Evolutionary conservation across 2,329 filamentous ascomycete genomes (phyloP).

Genomic region (Sporothrix inflata): DNA sequence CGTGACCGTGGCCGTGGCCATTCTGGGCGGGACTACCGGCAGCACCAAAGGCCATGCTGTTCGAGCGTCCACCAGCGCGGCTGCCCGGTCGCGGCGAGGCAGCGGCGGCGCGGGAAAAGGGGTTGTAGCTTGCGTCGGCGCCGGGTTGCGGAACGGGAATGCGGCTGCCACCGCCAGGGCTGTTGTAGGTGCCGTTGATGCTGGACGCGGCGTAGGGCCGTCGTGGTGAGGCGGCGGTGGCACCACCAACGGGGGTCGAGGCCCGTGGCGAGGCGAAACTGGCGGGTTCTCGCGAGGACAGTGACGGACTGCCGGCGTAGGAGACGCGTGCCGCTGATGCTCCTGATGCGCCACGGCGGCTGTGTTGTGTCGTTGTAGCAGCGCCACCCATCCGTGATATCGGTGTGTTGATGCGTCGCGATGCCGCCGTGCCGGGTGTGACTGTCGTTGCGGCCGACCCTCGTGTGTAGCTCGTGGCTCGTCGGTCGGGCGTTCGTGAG

Average conservation of each 20-base stretch:
- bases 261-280: conserved; percentile 58
- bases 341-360: neutral
- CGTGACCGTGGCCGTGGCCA: conserved; percentile 41
- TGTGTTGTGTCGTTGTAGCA: conserved; percentile 34
- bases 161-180: conserved; percentile 44
- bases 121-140: conserved; percentile 17
- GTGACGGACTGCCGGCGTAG: conserved; percentile 49
- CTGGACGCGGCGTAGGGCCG: neutral
- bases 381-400: conserved; percentile 43
- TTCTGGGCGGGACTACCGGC: conserved; percentile 12
- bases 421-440: conserved; percentile 40
- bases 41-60: neutral
- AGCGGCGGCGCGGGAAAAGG: conserved; percentile 27
- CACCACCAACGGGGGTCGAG: conserved; percentile 39
- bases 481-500: conserved; percentile 24
- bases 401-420: conserved; percentile 53
- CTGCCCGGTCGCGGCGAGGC: conserved; percentile 27
- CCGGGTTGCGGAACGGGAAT: conserved; percentile 44
- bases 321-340: conserved; percentile 46
- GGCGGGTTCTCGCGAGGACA: conserved; percentile 51
- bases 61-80: conserved; percentile 13
- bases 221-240: neutral
- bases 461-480: conserved; percentile 25
- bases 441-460: conserved; percentile 18
- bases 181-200: neutral